These are phyloP conservation scores for Hansenula sp. DNA, from an alignment of 1,139 yeast species.

Conservation along the genomic window DNA sequence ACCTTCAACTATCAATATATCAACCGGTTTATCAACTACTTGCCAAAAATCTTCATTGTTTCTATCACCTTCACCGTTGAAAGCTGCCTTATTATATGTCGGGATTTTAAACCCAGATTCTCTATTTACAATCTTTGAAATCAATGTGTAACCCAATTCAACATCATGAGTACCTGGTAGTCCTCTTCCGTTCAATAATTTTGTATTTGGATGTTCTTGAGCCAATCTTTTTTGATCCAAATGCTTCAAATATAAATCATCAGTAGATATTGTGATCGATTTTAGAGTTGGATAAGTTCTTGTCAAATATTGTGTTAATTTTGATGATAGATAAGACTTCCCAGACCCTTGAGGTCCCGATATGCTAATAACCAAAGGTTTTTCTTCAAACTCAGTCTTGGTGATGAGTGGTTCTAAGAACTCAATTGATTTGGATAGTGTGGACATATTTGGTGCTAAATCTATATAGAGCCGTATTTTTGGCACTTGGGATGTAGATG, in stretches of 20 bases:
- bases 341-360: constrained; percentile 96
- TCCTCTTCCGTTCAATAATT: constrained; percentile 73
- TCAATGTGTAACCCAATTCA: constrained; percentile 24
- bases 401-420: constrained; percentile 24
- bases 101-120: constrained; percentile 47
- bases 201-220: constrained; percentile 39
- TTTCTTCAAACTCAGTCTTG: constrained; percentile 17
- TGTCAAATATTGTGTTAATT: constrained; percentile 36
- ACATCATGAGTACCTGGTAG: constrained; percentile 94
- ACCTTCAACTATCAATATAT: constrained; percentile 80
- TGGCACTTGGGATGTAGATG: too few relatives aligned
- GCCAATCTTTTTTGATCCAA: constrained; percentile 51
- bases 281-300: constrained; percentile 35
- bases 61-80: constrained; percentile 78
- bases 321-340: constrained; percentile 62
- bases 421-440: constrained; percentile 17
- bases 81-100: constrained; percentile 72
- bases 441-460: too few relatives aligned
- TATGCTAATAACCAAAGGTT: constrained; percentile 62
- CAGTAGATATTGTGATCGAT: constrained; percentile 68
- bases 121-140: constrained; percentile 24
- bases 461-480: too few relatives aligned
- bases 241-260: constrained; percentile 78
- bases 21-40: constrained; percentile 37
- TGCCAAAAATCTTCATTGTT: constrained; percentile 36